These are phyloP conservation scores for Fomitopsis pulvina DNA, from an alignment of 768 basidiomycete genomes.

Conservation along the genomic window DNA sequence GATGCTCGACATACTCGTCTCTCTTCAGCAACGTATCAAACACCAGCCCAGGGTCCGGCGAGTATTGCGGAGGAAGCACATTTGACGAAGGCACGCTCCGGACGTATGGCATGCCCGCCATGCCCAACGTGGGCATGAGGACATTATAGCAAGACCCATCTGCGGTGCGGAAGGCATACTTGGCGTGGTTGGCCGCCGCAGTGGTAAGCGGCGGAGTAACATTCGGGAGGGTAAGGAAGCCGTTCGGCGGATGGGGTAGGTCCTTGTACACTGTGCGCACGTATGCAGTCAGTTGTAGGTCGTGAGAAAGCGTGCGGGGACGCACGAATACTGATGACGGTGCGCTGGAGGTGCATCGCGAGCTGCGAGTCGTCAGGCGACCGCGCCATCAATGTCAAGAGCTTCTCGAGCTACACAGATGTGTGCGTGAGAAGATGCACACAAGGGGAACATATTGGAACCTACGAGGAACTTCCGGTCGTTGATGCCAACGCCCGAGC, in stretches of 20 bases:
- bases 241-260: conserved; percentile 66
- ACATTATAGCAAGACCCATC: conserved; percentile 47
- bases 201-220: conserved; percentile 43
- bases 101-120: conserved; percentile 45
- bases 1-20: conserved; percentile 10
- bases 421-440: neutral
- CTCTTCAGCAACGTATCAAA: conserved; percentile 33
- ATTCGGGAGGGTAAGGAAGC: conserved; percentile 40
- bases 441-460: conserved; percentile 7
- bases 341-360: conserved; percentile 34
- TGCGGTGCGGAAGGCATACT: conserved; percentile 47
- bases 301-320: conserved; percentile 10
- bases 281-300: neutral
- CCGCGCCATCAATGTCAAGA: conserved; percentile 54
- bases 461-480: conserved; percentile 58
- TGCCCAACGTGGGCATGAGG: conserved; percentile 39
- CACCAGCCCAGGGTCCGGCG: conserved; percentile 41
- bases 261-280: conserved; percentile 60
- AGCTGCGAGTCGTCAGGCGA: conserved; percentile 27
- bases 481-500: conserved; percentile 36
- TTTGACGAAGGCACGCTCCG: conserved; percentile 42
- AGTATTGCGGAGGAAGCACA: conserved; percentile 32
- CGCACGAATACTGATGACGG: conserved; percentile 52
- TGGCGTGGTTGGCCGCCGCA: conserved; percentile 58
- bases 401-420: conserved; percentile 50